A percentile compares a stretch with the other conserved stretches of the same genome.
phyloP scores from a whole-genome alignment of 805 yeast species.

The Wickerhamiella shivajii region DNA sequence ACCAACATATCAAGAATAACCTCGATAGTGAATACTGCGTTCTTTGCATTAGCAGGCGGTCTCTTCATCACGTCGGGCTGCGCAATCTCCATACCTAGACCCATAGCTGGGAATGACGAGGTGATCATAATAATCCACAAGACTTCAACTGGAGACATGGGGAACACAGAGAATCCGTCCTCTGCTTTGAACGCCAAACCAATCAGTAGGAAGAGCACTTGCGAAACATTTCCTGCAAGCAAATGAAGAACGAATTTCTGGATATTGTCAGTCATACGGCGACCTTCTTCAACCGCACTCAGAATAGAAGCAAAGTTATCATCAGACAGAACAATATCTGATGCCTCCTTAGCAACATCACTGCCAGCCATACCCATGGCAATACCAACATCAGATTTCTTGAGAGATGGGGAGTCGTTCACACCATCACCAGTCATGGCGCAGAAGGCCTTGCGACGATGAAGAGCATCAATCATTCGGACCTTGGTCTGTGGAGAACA shows the following conservation, averaged over 20 bases:
- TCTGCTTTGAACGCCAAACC: slow-evolving; percentile 59
- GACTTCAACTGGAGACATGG: slow-evolving; percentile 66
- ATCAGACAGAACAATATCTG: slow-evolving; percentile 62
- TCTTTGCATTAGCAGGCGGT: slow-evolving; percentile 44
- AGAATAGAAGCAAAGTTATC: slow-evolving; percentile 68
- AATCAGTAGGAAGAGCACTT: slow-evolving; percentile 50
- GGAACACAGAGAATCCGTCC: slow-evolving; percentile 59
- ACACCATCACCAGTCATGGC: slow-evolving; percentile 85
- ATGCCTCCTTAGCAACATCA: slow-evolving; percentile 75
- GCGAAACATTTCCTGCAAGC: slow-evolving; percentile 59
- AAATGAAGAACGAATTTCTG: slow-evolving; percentile 66
- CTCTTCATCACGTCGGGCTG: slow-evolving; percentile 46
- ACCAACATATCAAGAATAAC: slow-evolving; percentile 52
- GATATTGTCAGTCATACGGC: slow-evolving; percentile 65
- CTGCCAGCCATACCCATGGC: slow-evolving; percentile 76
- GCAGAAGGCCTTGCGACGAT: slow-evolving; percentile 44
- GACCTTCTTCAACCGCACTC: slow-evolving; percentile 66
- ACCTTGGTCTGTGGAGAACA: slow-evolving; percentile 77
- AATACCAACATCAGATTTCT: slow-evolving; percentile 67
- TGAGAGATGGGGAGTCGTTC: slow-evolving; percentile 65
- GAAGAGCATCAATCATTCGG: slow-evolving; percentile 64
- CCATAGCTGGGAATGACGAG: slow-evolving; percentile 76
- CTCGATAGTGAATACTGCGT: slow-evolving; percentile 49
- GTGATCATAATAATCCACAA: slow-evolving; percentile 69
- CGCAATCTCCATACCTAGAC: slow-evolving; percentile 56